Evolutionary conservation across 2,329 filamentous ascomycete species (phyloP).

Genomic region (Ophiosphaerella narmari): DNA sequence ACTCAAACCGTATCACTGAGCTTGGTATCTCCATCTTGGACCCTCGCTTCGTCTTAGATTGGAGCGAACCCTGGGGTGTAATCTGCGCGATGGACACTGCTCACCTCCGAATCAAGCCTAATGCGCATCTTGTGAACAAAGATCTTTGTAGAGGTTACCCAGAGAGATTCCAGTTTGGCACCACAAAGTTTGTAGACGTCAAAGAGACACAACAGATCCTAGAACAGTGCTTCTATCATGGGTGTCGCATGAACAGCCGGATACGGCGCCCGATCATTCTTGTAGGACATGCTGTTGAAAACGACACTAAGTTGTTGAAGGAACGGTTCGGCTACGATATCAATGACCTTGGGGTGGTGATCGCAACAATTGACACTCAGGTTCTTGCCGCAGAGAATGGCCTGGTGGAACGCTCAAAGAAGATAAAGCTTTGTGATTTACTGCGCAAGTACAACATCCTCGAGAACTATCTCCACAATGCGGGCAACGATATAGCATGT

Average conservation of each 20-base stretch:
- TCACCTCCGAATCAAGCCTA: constrained; percentile 18
- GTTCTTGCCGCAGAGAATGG: constrained; percentile 16
- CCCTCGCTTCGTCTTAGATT: background rate
- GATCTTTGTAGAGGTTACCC: constrained; percentile 12
- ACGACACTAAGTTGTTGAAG: constrained; percentile 19
- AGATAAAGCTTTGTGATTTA: constrained; percentile 6
- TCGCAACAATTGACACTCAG: constrained; percentile 25
- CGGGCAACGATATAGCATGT: constrained; percentile 16
- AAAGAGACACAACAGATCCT: constrained; percentile 10
- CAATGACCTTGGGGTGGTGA: constrained; percentile 8
- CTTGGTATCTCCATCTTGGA: constrained; percentile 17
- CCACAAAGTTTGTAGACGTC: constrained; percentile 13
- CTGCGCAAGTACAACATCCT: constrained; percentile 1
- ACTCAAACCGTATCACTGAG: constrained; percentile 15
- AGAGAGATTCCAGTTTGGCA: constrained; percentile 21
- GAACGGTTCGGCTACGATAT: constrained; percentile 20
- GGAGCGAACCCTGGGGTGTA: background rate
- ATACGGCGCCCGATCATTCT: constrained; percentile 19
- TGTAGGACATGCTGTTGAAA: constrained; percentile 24
- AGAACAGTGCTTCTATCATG: constrained; percentile 2
- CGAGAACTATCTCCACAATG: constrained; percentile 18
- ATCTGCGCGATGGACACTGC: constrained; percentile 1
- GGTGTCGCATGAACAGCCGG: background rate
- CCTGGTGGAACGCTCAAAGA: background rate
- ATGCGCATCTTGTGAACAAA: constrained; percentile 21